Base-by-base conservation (phyloP, 495 filamentous ascomycete genomes). In the Hyaloscypha variabilis region DNA sequence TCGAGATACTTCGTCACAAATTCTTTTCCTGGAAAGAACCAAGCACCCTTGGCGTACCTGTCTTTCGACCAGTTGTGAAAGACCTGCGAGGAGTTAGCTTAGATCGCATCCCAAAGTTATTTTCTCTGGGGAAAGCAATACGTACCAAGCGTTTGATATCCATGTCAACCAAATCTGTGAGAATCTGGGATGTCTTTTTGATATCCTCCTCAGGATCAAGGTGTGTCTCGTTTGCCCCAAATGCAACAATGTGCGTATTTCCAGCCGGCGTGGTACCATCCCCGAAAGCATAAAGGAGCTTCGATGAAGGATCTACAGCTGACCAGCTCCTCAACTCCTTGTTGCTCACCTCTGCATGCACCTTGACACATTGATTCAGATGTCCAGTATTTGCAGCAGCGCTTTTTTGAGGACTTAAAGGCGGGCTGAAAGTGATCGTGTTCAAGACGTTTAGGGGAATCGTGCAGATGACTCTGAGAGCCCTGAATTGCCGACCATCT, bases 31-130 rank as follows among this genome's bases (percentile, higher is more conserved):
- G 73, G 68, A 4, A 67, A 51, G 62, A 66, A 75, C 58, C 70
- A 76, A 28, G 68, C 71, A 1, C 71, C 73, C 19, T 75, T 73
- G 0, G 74, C 23, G 58, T 66, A 77, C 3, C 64, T 66, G 46
- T 77, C 73, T 34, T 71, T 70, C 31, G 69, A 65, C 76, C 74
- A 78, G 55, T 78, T 69, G 26, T 77, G 71, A 2, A 70, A 75
- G 0, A 63, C 67, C 52, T 60, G 31, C n/a, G n/a, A n/a, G n/a
- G n/a, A n/a, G n/a, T n/a, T n/a, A n/a, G n/a, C n/a, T n/a, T n/a
- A n/a, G n/a, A n/a, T n/a, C n/a, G n/a, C n/a, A n/a, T n/a, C n/a
- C n/a, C n/a, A n/a, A n/a, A n/a, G n/a, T n/a, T n/a, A n/a, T n/a
- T n/a, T n/a, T n/a, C n/a, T n/a, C n/a, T n/a, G n/a, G n/a, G n/a